Evolutionary conservation across 78 protist genomes (phyloP).

Genomic region (Thecamonas trahens): DNA sequence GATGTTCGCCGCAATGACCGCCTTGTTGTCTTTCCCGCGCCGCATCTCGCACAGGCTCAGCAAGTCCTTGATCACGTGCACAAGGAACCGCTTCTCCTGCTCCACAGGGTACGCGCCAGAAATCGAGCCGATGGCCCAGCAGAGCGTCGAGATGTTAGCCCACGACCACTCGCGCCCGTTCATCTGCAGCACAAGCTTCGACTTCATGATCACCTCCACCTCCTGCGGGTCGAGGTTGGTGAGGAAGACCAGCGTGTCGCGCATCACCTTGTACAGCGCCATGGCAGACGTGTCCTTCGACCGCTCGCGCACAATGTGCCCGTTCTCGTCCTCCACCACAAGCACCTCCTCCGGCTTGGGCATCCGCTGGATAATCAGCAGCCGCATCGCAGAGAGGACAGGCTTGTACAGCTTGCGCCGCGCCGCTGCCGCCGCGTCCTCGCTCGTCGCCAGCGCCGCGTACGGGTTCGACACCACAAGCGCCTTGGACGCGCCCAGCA

Average conservation of each 20-base stretch:
- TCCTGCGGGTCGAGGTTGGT: not conserved
- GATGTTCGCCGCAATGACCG: conserved; percentile 96
- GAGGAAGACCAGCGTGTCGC: conserved; percentile 33
- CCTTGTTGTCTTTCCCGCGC: conserved; percentile 96
- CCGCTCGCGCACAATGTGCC: conserved; percentile 88
- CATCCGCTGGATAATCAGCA: conserved; percentile 82
- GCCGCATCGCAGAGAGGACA: conserved; percentile 71
- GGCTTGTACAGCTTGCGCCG: conserved; percentile 51
- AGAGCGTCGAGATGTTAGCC: conserved; percentile 83
- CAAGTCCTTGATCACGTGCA: conserved; percentile 92
- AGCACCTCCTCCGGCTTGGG: conserved; percentile 98
- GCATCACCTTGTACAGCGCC: conserved; percentile 32
- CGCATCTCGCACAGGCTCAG: conserved; percentile 82
- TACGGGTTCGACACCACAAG: too few species aligned
- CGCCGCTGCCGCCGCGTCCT: conserved; percentile 22
- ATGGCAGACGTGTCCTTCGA: too few species aligned
- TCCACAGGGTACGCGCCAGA: conserved; percentile 89
- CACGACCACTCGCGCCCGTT: conserved; percentile 63
- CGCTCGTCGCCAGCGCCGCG: too few species aligned
- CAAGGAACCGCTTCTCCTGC: conserved; percentile 94
- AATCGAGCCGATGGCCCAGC: conserved; percentile 99
- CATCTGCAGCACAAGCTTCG: conserved; percentile 9
- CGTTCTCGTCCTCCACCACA: conserved; percentile 91
- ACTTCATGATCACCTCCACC: too few species aligned
- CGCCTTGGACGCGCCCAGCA: too few species aligned